Base-by-base conservation (phyloP, 2,329 filamentous ascomycete genomes). In the Beauveria sp. region DNA sequence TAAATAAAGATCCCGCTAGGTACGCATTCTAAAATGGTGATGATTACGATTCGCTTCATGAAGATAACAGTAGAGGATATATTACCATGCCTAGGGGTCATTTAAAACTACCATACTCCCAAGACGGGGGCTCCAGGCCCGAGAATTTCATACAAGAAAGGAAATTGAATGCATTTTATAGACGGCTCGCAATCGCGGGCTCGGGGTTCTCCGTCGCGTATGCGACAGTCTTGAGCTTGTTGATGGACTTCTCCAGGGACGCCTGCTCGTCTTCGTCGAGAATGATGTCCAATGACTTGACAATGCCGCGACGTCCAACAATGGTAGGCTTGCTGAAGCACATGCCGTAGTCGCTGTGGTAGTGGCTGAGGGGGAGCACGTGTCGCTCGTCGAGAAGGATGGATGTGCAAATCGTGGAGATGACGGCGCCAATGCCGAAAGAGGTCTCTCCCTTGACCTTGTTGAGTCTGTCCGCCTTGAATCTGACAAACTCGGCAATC, bases 241-340 rank as follows among this genome's bases (percentile, higher is more conserved):
- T 45, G 31, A 63, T 63, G 18, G 61, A 63, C 43, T 50, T 54
- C 6, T 63, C 61, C 31, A 63, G 12, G 12, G 61, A 63, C 24
- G 61, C 61, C 49, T 63, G 61, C 50, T 63, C 61, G 22, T 58
- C 42, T 45, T 63, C 61, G 22, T 63, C 51, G 4, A 63, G 56
- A 5, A 54, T 6, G 3, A 63, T 40, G 20, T 63, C 61, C 24
- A 63, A 16, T 5, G 61, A 63, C 26, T 43, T 52, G 50, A 63
- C 56, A 20, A 83, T 74, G 0, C 80, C 80, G 53, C 73, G 71
- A 40, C 79, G 71, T 0, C 80, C 80, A 3, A 83, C 64, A 0
- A 82, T 74, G 1, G 73, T 80, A 1, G 79, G 80, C 71, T 80
- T 72, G 40, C 77, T 80, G 50, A 83, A 72, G 69, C 78, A 83